Conservation (phyloP, 2,329 filamentous ascomycete species). For the Chrysoporthe puriensis region DNA sequence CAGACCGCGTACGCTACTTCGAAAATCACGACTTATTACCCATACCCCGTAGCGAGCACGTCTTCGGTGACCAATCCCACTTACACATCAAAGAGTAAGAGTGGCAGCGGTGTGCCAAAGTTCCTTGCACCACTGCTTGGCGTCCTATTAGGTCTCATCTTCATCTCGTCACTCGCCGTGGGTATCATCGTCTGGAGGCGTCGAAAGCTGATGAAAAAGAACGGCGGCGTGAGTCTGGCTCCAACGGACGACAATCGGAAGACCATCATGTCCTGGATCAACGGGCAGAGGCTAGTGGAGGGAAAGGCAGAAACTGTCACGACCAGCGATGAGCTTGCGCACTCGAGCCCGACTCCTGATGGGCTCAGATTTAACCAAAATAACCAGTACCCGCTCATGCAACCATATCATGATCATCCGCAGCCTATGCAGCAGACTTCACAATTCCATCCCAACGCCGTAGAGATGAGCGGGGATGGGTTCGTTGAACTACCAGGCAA, state of each 20-base stretch:
- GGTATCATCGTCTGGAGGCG: conserved; percentile 57
- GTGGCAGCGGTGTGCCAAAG: conserved; percentile 48
- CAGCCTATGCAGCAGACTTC: conserved; percentile 22
- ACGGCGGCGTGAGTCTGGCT: conserved; percentile 42
- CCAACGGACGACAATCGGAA: conserved; percentile 51
- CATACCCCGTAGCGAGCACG: conserved; percentile 51
- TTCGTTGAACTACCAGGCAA: conserved; percentile 54
- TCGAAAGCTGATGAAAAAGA: conserved; percentile 46
- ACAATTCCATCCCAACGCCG: conserved; percentile 24
- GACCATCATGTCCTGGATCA: conserved; percentile 58
- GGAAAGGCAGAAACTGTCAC: conserved; percentile 51
- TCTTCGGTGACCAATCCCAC: conserved; percentile 32
- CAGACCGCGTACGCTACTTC: conserved; percentile 55
- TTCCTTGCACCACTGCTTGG: conserved; percentile 67
- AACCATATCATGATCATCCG: conserved; percentile 34
- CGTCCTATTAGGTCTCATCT: conserved; percentile 61
- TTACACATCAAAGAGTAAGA: conserved; percentile 22
- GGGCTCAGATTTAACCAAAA: not conserved
- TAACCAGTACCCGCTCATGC: conserved; percentile 25
- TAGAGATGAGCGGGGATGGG: conserved; percentile 47
- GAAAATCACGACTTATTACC: conserved; percentile 64
- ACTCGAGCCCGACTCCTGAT: conserved; percentile 33
- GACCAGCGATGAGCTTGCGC: conserved; percentile 47
- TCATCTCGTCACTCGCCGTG: conserved; percentile 56
- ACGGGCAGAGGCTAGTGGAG: conserved; percentile 43